phyloP scores from a whole-genome alignment of 768 basidiomycete species.

The Polyporus arcularius region DNA sequence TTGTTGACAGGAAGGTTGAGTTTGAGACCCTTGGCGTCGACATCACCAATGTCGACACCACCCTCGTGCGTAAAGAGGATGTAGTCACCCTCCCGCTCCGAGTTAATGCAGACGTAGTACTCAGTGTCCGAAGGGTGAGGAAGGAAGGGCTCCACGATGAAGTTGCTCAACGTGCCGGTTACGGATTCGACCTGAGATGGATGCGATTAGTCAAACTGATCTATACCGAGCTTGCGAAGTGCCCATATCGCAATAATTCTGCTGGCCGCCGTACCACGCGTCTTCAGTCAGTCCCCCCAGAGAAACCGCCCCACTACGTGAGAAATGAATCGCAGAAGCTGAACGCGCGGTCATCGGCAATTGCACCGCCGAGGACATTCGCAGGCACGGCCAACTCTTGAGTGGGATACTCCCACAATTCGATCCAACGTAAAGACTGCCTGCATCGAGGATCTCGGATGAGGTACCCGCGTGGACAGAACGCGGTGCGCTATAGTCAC shows the following conservation, averaged over 20 bases:
- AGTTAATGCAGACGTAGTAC: constrained; percentile 98
- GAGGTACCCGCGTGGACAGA: neutral
- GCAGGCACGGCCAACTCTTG: too few relatives aligned
- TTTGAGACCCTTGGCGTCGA: constrained; percentile 94
- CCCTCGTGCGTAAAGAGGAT: constrained; percentile 99
- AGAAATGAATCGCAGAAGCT: too few relatives aligned
- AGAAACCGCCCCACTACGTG: too few relatives aligned
- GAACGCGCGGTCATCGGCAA: too few relatives aligned
- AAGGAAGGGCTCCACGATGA: constrained; percentile 99
- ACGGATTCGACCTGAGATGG: constrained; percentile 79
- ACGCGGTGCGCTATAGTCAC: constrained; percentile 5
- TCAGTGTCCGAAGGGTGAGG: constrained; percentile 93
- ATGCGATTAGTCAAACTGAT: constrained; percentile 17
- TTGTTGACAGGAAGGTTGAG: constrained; percentile 78
- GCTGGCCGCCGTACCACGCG: too few relatives aligned
- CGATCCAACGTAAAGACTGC: neutral
- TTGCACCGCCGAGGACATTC: too few relatives aligned
- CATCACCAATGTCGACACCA: constrained; percentile 98
- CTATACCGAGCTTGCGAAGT: too few relatives aligned
- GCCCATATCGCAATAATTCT: too few relatives aligned
- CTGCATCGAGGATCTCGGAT: neutral
- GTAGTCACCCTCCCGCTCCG: constrained; percentile 88
- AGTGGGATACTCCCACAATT: neutral
- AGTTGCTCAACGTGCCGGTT: constrained; percentile 94
- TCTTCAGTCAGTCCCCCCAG: too few relatives aligned